Base-by-base conservation (phyloP, 352 stramenopile genomes). In the Globisporangium polare region DNA sequence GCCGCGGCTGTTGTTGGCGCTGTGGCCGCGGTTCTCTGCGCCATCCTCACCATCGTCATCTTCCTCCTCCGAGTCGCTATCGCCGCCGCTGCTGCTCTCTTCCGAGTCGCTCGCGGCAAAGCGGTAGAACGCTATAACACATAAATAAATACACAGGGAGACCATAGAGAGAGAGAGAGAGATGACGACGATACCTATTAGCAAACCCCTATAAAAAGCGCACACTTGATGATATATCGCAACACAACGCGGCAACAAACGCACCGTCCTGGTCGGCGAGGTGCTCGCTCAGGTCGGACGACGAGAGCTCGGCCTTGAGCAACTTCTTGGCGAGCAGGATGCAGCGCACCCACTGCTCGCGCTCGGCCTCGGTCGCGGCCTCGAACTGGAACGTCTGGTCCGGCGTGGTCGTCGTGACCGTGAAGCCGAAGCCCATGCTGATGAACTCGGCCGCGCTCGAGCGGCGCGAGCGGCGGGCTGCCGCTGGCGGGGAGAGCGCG, bases 101-200 rank as follows among this genome's bases (percentile, higher is more conserved):
- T 83, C 74, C 9, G 76, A 86, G 7, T 69, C 76, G 58, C 76
- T 86, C 9, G 72, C 75, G 27, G 76, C 74, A 57, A 86, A 86
- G 42, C 76, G 68, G 22, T 80, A 72, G 42, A 86, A 86, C 1
- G 72, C 76, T 83, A 54, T 0, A 27, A 24, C 17, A 37, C 24
- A 45, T 27, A 20, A 10, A 29, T 4, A 52, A 1, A 55, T 27
- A 55, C 8, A 50, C 13, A 42, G 20, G 20, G 10, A 37, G 27
- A 10, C 31, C 22, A 50, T 15, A 50, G 5, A 37, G 24, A 29
- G 7, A 39, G 9, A 8, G 0, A 51, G 24, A 50, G n/a, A 50
- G 8, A 50, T 20, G 27, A 6, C 15, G 8, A 20, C n/a, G n/a
- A n/a, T n/a, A n/a, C 10, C 26, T 18, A 9, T 53, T 10, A 53